Conservation (phyloP, 2,329 filamentous ascomycete species). For the Colletotrichum tropicale region DNA sequence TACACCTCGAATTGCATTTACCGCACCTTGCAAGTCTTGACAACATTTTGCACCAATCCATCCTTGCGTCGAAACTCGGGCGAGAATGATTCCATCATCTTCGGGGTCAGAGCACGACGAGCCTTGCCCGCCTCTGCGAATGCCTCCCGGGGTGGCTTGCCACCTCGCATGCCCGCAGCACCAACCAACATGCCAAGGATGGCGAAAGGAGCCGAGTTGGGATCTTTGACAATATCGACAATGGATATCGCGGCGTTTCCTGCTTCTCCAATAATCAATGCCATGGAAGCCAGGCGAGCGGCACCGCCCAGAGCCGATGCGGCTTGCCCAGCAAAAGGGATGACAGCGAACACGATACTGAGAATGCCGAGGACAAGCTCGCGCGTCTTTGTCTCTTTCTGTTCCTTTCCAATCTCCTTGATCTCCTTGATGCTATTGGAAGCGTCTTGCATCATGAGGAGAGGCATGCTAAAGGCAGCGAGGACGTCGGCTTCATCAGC, state of each 20-base stretch:
- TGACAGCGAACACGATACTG: constrained; percentile 51
- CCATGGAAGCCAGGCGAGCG: constrained; percentile 12
- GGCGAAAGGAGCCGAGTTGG: constrained; percentile 28
- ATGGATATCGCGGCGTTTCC: constrained; percentile 27
- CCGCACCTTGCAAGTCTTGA: background rate
- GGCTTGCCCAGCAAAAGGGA: constrained; percentile 54
- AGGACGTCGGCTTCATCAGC: background rate
- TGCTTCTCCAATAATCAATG: constrained; percentile 22
- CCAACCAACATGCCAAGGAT: constrained; percentile 26
- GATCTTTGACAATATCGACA: constrained; percentile 26
- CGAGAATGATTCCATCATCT: background rate
- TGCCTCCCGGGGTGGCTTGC: background rate
- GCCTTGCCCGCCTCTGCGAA: background rate
- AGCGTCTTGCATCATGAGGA: constrained; percentile 29
- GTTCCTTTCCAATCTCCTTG: constrained; percentile 26
- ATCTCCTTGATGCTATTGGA: constrained; percentile 29
- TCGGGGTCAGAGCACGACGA: background rate
- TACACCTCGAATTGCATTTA: background rate
- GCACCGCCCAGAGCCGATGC: constrained; percentile 34
- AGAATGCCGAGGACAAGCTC: constrained; percentile 34
- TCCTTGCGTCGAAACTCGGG: background rate
- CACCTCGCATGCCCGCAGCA: background rate
- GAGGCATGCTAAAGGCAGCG: constrained; percentile 20
- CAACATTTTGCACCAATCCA: background rate
- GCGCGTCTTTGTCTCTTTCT: constrained; percentile 22